Base-by-base conservation (phyloP, 805 yeast species). In the Kregervanrija pseudodelftensis region DNA sequence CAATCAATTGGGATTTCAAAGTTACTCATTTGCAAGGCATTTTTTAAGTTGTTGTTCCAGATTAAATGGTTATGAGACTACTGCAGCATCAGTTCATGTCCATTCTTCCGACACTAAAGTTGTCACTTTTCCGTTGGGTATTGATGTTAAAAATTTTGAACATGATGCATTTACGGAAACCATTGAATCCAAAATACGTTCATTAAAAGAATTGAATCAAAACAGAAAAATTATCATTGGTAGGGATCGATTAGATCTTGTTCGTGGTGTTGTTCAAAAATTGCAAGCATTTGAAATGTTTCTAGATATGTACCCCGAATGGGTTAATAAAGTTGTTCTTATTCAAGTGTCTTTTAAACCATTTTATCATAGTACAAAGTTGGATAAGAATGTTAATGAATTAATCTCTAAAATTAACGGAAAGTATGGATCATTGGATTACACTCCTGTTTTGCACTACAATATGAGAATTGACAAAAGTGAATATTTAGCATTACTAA, bases 191-290 rank as follows among this genome's bases (percentile, higher is more conserved):
- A 84, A 86, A 59, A 82, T 85, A 10, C 49, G 68, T 16, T 80
- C 85, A 3, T 76, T 93, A 47, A 73, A 76, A 49, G 74, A 76
- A 46, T 66, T 82, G 33, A 83, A 83, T 56, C 71, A 69, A 28
- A 80, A 73, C 46, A 77, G 81, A 55, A 85, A 82, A 61, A 79
- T 93, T 51, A 85, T 93, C 53, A 84, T 93, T 36, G 99, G 99
- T 30, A 79, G 99, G 61, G 99, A 93, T 61, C 70, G 98, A 48
- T 74, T 93, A 48, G 98, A 93, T 61, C 68, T 83, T 9, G 96
- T 91, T 15, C 79, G 96, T 49, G 98, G 99, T 31, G 95, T 93
- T 30, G 79, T 86, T 4, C 98, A 93, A 65, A 93, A 93, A 63
- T 67, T 93, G 34, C 84, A 88, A 63, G 97, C 97, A 0, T 90